A percentile compares a stretch with the other conserved stretches of the same genome.
Evolutionary conservation across 129 eudicot genomes (phyloP).

Genomic region (Centaurea solstitialis): DNA sequence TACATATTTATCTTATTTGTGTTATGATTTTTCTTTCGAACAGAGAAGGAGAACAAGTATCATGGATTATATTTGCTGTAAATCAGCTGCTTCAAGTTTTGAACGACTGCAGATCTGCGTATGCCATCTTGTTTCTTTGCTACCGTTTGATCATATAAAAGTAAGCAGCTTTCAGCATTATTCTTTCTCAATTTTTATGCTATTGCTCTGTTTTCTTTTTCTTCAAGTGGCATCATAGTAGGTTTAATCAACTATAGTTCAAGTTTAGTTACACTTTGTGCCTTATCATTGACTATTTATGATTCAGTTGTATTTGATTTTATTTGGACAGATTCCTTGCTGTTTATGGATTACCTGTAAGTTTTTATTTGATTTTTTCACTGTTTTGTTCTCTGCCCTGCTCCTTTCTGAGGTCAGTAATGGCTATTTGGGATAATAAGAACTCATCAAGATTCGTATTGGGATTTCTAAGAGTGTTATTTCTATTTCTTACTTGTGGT

Average conservation of each 20-base stretch:
- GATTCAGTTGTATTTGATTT: too few relatives aligned
- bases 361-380: too few relatives aligned
- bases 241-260: too few relatives aligned
- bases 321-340: too few relatives aligned
- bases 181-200: background rate
- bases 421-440: background rate
- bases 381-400: constrained; percentile 70
- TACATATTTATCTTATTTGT: too few relatives aligned
- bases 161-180: background rate
- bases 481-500: constrained; percentile 8
- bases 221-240: too few relatives aligned
- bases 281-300: too few relatives aligned
- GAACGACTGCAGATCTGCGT: background rate
- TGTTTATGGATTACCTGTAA: too few relatives aligned
- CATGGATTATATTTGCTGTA: background rate
- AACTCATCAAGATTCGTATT: background rate
- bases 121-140: background rate
- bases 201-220: too few relatives aligned
- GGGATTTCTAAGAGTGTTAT: background rate
- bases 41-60: too few relatives aligned
- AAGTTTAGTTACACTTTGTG: too few relatives aligned
- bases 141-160: background rate
- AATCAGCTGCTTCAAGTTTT: background rate
- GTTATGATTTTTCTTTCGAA: too few relatives aligned
- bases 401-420: constrained; percentile 72